A percentile compares a stretch with the other conserved stretches of the same genome.
Conservation (phyloP, 2,329 filamentous ascomycete genomes). For the Penicillium italicum region DNA sequence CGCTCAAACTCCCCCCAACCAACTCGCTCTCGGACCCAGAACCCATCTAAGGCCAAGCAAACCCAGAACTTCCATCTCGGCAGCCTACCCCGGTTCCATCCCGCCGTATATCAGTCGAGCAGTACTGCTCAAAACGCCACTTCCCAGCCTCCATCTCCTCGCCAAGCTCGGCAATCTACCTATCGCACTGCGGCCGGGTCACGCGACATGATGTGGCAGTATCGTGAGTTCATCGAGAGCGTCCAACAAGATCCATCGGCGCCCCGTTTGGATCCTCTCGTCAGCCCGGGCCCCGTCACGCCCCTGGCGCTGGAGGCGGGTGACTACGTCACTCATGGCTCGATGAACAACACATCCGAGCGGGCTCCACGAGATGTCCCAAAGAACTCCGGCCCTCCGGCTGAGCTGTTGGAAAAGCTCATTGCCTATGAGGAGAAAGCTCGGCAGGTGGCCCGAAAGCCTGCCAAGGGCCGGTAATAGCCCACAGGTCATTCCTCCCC, state of each 20-base stretch:
- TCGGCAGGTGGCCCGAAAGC: constrained; percentile 29
- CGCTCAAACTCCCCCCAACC: constrained; percentile 38
- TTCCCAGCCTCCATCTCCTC: constrained; percentile 33
- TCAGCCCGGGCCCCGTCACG: constrained; percentile 47
- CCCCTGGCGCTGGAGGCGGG: constrained; percentile 43
- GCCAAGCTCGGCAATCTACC: constrained; percentile 30
- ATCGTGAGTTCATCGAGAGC: constrained; percentile 43
- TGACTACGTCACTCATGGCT: constrained; percentile 41
- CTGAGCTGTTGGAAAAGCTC: constrained; percentile 34
- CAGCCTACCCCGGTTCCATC: constrained; percentile 46
- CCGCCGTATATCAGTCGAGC: constrained; percentile 42
- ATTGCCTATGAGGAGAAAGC: constrained; percentile 35
- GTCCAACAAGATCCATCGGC: constrained; percentile 40
- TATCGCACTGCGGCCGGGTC: constrained; percentile 35
- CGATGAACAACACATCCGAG: constrained; percentile 18
- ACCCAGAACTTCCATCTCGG: constrained; percentile 38
- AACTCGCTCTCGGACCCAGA: constrained; percentile 30
- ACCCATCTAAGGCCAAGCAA: constrained; percentile 38
- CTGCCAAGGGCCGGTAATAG: constrained; percentile 28
- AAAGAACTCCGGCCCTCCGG: constrained; percentile 23
- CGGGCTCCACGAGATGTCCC: constrained; percentile 19
- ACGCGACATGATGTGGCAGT: constrained; percentile 41
- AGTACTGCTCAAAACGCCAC: constrained; percentile 21
- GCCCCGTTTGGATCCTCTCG: constrained; percentile 44
- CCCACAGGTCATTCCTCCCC: neutral